phyloP scores from a whole-genome alignment of 2,329 filamentous ascomycete species.

The Teratosphaeria destructans region DNA sequence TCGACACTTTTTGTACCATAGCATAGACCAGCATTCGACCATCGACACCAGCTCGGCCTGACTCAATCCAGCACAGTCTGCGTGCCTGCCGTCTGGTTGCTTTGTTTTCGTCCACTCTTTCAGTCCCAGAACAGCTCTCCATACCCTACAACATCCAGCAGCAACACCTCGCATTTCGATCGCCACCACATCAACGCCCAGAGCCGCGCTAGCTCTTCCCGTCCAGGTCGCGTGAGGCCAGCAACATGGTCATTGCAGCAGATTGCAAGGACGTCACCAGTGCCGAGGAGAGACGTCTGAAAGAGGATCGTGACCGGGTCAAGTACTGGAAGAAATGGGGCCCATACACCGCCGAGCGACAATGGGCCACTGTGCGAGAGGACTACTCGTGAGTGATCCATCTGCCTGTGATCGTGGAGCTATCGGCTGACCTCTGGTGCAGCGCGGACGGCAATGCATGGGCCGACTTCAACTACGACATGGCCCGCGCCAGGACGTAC shows the following conservation, averaged over 20 bases:
- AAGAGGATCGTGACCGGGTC: slow-evolving; percentile 68
- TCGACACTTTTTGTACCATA: background rate
- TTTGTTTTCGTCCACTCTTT: background rate
- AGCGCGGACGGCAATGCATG: slow-evolving; percentile 82
- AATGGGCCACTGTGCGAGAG: slow-evolving; percentile 71
- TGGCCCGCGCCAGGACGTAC: slow-evolving; percentile 78
- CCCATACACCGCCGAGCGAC: slow-evolving; percentile 82
- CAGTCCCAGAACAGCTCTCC: background rate
- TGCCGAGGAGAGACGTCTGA: slow-evolving; percentile 81
- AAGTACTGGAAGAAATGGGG: slow-evolving; percentile 99
- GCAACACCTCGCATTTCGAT: background rate
- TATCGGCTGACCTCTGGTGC: slow-evolving; percentile 25
- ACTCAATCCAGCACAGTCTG: background rate
- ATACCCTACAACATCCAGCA: background rate
- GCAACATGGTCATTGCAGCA: slow-evolving; percentile 74
- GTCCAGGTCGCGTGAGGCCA: background rate
- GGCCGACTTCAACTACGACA: slow-evolving; percentile 92
- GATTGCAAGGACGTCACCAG: slow-evolving; percentile 80
- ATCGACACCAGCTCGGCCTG: background rate
- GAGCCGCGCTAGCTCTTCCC: background rate
- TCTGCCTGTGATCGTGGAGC: background rate
- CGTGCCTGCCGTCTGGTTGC: background rate
- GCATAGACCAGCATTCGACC: background rate
- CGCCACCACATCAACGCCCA: background rate
- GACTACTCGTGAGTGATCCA: slow-evolving; percentile 63